These are phyloP conservation scores for Cochlearia excelsa DNA, from an alignment of 345 rosid genomes.

Conservation along the genomic window DNA sequence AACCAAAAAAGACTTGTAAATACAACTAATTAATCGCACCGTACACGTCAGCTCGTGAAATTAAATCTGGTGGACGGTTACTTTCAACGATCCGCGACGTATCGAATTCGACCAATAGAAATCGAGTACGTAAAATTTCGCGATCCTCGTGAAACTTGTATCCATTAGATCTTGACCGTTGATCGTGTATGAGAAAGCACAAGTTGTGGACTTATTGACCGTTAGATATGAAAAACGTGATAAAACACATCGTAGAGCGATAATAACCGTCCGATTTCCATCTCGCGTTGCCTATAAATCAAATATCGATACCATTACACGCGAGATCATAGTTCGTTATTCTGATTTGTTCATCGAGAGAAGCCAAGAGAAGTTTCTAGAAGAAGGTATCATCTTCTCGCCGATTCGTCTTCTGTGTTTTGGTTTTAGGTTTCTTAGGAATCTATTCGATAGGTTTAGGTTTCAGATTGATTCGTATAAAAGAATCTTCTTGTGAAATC, in stretches of 20 bases:
- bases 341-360: conserved; percentile 18
- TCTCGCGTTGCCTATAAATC: conserved; percentile 28
- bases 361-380: background rate
- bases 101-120: conserved; percentile 14
- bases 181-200: conserved; percentile 21
- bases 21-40: too few species aligned
- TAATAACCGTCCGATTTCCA: conserved; percentile 27
- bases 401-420: background rate
- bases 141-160: conserved; percentile 21
- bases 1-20: too few species aligned
- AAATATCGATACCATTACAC: conserved; percentile 17
- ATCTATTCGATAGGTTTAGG: background rate
- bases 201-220: conserved; percentile 11
- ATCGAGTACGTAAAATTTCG: background rate
- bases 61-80: too few species aligned
- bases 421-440: background rate
- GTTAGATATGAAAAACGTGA: conserved; percentile 16
- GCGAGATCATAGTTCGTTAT: background rate
- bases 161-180: conserved; percentile 13
- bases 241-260: conserved; percentile 24
- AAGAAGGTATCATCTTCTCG: conserved; percentile 18
- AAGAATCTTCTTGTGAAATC: background rate
- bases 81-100: conserved; percentile 4
- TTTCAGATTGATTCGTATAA: background rate
- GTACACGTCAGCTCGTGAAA: too few species aligned